Evolutionary conservation across 2,329 filamentous ascomycete species (phyloP).

Genomic region (Ceratocystis alfenasii): DNA sequence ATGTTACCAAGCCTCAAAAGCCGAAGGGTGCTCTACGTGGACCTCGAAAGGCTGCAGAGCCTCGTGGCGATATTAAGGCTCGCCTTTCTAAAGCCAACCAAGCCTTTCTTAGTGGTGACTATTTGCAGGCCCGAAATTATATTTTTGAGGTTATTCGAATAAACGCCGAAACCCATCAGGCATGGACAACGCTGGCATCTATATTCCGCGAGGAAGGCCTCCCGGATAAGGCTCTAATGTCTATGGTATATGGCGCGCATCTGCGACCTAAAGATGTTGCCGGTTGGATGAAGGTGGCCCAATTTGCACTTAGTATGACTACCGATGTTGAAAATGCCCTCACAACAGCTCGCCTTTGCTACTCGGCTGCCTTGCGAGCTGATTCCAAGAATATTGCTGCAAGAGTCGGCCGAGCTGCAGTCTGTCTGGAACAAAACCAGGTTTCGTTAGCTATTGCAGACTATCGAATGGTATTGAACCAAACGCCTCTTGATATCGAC

Average conservation of each 20-base stretch:
- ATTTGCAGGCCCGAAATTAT: constrained; percentile 46
- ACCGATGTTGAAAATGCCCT: constrained; percentile 36
- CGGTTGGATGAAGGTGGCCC: constrained; percentile 48
- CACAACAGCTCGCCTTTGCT: constrained; percentile 46
- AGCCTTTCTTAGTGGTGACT: constrained; percentile 51
- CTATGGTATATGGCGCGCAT: constrained; percentile 50
- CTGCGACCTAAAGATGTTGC: constrained; percentile 48
- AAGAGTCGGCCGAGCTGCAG: constrained; percentile 46
- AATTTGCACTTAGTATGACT: constrained; percentile 37
- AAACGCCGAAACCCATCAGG: constrained; percentile 54
- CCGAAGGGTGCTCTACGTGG: constrained; percentile 30
- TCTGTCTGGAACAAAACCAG: constrained; percentile 45
- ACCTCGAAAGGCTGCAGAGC: constrained; percentile 51
- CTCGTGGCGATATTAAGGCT: constrained; percentile 58
- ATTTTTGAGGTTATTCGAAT: constrained; percentile 54
- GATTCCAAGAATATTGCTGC: constrained; percentile 47
- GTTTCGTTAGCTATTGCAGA: constrained; percentile 43
- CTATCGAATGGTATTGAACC: constrained; percentile 44
- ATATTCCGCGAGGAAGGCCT: constrained; percentile 51
- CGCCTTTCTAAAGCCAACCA: constrained; percentile 55
- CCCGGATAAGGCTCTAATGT: constrained; percentile 44
- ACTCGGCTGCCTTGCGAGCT: constrained; percentile 46
- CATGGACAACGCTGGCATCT: constrained; percentile 50
- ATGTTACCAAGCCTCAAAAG: constrained; percentile 21
- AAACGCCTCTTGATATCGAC: constrained; percentile 42